These are phyloP conservation scores for Neoboletus brunneissimus DNA, from an alignment of 768 basidiomycete genomes.

Conservation along the genomic window DNA sequence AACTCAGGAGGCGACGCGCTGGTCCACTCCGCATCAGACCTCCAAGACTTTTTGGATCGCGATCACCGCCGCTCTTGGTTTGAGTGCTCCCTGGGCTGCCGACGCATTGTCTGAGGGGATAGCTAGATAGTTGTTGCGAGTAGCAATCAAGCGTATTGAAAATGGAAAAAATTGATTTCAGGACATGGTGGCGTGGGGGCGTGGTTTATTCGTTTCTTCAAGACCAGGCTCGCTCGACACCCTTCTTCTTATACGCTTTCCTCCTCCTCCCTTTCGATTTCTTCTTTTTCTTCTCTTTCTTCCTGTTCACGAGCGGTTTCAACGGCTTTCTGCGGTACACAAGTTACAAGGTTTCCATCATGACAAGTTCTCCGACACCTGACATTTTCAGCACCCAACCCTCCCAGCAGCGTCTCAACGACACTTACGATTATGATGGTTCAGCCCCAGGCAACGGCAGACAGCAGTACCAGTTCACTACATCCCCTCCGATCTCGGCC, in stretches of 20 bases:
- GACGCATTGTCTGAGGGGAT: too few relatives aligned
- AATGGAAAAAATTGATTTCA: conserved; percentile 14
- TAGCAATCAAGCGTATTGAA: background rate
- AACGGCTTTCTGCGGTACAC: conserved; percentile 13
- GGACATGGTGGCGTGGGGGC: conserved; percentile 35
- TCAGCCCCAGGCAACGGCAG: conserved; percentile 46
- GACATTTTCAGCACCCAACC: conserved; percentile 68
- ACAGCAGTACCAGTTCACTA: conserved; percentile 68
- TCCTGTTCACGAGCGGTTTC: conserved; percentile 35
- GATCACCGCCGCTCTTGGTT: conserved; percentile 8
- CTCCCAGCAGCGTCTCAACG: conserved; percentile 78
- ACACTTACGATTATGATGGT: conserved; percentile 82
- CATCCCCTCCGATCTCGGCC: conserved; percentile 56
- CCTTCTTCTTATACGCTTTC: conserved; percentile 22
- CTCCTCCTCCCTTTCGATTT: conserved; percentile 29
- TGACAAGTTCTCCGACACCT: conserved; percentile 75
- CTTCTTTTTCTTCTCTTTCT: conserved; percentile 25
- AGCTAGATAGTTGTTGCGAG: background rate
- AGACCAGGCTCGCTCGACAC: conserved; percentile 15
- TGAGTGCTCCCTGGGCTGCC: too few relatives aligned
- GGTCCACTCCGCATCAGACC: background rate
- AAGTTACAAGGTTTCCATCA: conserved; percentile 40
- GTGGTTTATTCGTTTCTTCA: conserved; percentile 21
- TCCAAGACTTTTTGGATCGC: background rate
- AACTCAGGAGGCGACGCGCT: background rate